Evolutionary conservation across 495 filamentous ascomycete genomes (phyloP).

Genomic region (Talaromyces wortmannii): DNA sequence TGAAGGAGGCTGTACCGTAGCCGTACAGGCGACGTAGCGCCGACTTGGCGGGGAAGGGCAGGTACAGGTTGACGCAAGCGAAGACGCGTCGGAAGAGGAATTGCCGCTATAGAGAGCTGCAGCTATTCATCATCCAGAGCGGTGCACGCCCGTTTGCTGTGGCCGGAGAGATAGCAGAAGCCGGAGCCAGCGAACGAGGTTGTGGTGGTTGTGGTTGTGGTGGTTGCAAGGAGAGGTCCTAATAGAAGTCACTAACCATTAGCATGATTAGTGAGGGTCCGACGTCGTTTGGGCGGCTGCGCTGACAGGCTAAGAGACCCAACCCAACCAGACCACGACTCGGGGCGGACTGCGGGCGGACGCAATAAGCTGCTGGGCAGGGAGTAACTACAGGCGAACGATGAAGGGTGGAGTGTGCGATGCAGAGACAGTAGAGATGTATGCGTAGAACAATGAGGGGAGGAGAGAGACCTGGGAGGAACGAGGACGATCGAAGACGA

Average conservation of each 20-base stretch:
- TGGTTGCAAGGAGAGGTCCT: too few relatives aligned
- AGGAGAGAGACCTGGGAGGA: background rate
- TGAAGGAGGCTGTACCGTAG: too few relatives aligned
- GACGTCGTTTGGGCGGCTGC: background rate
- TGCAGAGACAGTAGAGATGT: background rate
- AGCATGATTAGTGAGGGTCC: too few relatives aligned
- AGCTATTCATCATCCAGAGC: slow-evolving; percentile 5
- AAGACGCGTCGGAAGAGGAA: slow-evolving; percentile 4
- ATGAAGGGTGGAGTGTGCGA: background rate
- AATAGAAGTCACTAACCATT: too few relatives aligned
- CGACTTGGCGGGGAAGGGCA: background rate
- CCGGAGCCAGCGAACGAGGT: background rate
- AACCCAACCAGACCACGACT: background rate
- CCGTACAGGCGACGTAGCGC: slow-evolving; percentile 4
- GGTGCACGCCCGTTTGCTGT: background rate
- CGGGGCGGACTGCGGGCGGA: background rate
- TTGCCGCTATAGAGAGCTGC: slow-evolving; percentile 1
- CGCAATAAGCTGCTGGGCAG: background rate
- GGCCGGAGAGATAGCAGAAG: background rate
- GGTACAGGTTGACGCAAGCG: slow-evolving; percentile 1
- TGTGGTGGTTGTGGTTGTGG: background rate
- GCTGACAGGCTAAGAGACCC: background rate
- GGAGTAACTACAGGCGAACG: background rate
- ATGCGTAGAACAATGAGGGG: background rate
- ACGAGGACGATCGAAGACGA: background rate